A percentile compares a stretch with the other conserved stretches of the same genome.
Conservation (phyloP, 352 stramenopile species). For the Sclerospora graminicola region DNA sequence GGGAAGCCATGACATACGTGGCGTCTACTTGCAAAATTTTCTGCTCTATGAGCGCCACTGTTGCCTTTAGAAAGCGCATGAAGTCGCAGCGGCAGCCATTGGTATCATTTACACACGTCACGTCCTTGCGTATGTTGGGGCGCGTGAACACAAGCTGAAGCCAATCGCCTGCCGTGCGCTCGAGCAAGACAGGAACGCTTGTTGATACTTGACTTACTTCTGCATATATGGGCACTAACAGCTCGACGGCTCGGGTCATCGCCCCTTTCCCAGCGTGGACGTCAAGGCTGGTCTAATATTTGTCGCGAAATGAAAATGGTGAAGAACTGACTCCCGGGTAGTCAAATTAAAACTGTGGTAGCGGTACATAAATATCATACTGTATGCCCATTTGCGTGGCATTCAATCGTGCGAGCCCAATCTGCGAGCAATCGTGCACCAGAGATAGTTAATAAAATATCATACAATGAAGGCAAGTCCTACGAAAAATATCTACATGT, state of each 20-base stretch:
- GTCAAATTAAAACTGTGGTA: too few relatives aligned
- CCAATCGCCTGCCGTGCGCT: constrained; percentile 18
- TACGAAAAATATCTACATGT: too few relatives aligned
- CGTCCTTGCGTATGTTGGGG: constrained; percentile 21
- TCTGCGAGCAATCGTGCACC: too few relatives aligned
- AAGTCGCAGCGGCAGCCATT: constrained; percentile 38
- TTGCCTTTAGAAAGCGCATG: constrained; percentile 27
- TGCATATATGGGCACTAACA: constrained; percentile 27
- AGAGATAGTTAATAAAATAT: too few relatives aligned
- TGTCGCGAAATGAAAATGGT: too few relatives aligned
- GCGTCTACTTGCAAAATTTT: constrained; percentile 24
- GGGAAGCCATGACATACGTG: constrained; percentile 32
- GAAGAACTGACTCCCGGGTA: too few relatives aligned
- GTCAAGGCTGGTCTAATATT: too few relatives aligned
- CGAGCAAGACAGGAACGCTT: constrained; percentile 16
- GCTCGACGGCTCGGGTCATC: constrained; percentile 18
- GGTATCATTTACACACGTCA: constrained; percentile 36
- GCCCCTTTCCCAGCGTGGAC: too few relatives aligned
- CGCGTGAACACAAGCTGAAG: constrained; percentile 26
- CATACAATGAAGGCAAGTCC: too few relatives aligned
- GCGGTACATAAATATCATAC: too few relatives aligned
- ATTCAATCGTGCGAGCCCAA: too few relatives aligned
- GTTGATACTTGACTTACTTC: constrained; percentile 7
- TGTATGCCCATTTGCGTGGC: too few relatives aligned
- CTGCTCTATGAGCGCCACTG: constrained; percentile 38